Evolutionary conservation across 441 rosid genomes (phyloP).

Genomic region (Jatropha multifida): DNA sequence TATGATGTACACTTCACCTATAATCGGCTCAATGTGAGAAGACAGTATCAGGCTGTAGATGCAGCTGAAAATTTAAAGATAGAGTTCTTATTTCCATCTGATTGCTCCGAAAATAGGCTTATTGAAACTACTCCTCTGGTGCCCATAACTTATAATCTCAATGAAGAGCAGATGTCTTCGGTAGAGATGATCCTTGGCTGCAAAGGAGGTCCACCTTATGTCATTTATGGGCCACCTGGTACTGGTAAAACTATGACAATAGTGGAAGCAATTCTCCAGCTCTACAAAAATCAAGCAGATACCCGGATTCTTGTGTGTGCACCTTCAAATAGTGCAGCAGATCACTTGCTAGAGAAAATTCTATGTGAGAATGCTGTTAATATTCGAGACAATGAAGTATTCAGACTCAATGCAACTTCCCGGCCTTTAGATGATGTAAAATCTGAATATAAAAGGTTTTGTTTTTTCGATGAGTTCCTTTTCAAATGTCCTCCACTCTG

Average conservation of each 20-base stretch:
- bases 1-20: slow-evolving; percentile 42
- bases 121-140: slow-evolving; percentile 29
- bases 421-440: slow-evolving; percentile 55
- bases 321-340: slow-evolving; percentile 70
- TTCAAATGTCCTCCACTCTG: slow-evolving; percentile 51
- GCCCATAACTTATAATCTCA: slow-evolving; percentile 41
- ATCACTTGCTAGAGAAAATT: slow-evolving; percentile 53
- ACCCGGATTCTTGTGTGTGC: slow-evolving; percentile 58
- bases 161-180: slow-evolving; percentile 52
- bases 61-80: slow-evolving; percentile 40
- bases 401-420: slow-evolving; percentile 58
- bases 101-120: slow-evolving; percentile 24
- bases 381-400: slow-evolving; percentile 46
- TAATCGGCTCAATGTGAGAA: slow-evolving; percentile 48
- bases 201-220: slow-evolving; percentile 62
- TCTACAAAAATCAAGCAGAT: slow-evolving; percentile 29
- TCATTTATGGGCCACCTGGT: slow-evolving; percentile 68
- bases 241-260: slow-evolving; percentile 64
- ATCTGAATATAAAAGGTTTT: slow-evolving; percentile 37
- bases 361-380: slow-evolving; percentile 29
- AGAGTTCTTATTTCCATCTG: slow-evolving; percentile 49
- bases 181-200: slow-evolving; percentile 54
- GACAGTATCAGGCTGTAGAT: slow-evolving; percentile 58
- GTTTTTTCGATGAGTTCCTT: slow-evolving; percentile 40
- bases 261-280: slow-evolving; percentile 55